Base-by-base conservation (phyloP, 352 stramenopile species). In the Phytophthora fragariae region DNA sequence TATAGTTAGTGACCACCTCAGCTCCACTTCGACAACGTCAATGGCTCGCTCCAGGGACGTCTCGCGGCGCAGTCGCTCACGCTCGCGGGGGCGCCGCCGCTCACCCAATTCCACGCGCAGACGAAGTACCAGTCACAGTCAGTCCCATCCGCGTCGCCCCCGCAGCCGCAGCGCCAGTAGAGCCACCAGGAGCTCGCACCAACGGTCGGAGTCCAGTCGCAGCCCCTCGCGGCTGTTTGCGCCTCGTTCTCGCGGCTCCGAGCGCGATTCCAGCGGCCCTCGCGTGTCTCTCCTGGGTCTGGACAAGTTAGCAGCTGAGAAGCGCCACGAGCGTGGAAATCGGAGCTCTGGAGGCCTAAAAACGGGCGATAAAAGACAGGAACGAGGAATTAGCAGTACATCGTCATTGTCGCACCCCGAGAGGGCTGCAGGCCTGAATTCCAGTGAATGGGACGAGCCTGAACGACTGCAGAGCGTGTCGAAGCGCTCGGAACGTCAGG, bases 371-470 rank as follows among this genome's bases (percentile, higher is more conserved):
- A 65, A 65, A 12, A 44, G 52, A 65, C 14, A 15, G 5, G 21
- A 55, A 15, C 29, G 27, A 8, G 60, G 29, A 2, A 29, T 17
- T 14, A 50, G 11, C 11, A 57, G 55, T 24, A 56, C 3, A 1
- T 80, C 33, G 67, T 57, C 29, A 68, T 73, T 59, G 21, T 35
- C 44, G 78, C 76, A 77, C 5, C 80, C 73, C 4, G 71, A 91
- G 50, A 62, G 72, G 9, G 59, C 74, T 11, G 44, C 69, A 46
- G 70, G 72, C 29, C 74, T 96, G 2, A 79, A 88, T 53, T 53
- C 72, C 47, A 92, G 80, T 69, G 90, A 96, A 41, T 96, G 90
- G 90, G 90, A 95, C 62, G 78, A 82, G 24, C 86, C 88, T 2
- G 90, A 96, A 62, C 82, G 71, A 15, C 75, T 96, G 5, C 81